Evolutionary conservation across 345 rosid species (phyloP).

Genomic region (Eucalyptus microcorys): DNA sequence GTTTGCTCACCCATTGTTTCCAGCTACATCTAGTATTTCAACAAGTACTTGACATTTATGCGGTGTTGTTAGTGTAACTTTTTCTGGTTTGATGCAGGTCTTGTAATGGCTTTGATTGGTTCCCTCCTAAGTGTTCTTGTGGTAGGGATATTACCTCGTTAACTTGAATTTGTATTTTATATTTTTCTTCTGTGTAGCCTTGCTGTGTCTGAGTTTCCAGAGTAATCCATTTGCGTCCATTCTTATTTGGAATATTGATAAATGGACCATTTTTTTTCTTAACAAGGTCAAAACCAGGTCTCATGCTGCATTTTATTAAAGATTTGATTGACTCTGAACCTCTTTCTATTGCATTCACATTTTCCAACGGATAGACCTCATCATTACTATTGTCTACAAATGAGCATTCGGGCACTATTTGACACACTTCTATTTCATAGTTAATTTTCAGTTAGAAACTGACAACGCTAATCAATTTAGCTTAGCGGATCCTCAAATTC

Average conservation of each 20-base stretch:
- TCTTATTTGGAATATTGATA: not conserved
- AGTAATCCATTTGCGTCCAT: not conserved
- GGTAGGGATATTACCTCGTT: conserved; percentile 32
- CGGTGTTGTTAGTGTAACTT: not conserved
- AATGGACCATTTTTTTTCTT: not conserved
- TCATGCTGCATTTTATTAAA: not conserved
- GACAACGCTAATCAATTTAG: not conserved
- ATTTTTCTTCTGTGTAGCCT: not conserved
- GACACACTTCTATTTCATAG: not conserved
- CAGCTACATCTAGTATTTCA: not conserved
- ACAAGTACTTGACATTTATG: not conserved
- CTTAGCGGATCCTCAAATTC: not conserved
- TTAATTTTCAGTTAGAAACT: not conserved
- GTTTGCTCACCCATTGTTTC: not conserved
- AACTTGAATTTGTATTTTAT: not conserved
- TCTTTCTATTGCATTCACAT: not conserved
- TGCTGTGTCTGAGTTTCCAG: not conserved
- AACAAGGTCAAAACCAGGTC: not conserved
- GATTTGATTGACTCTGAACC: not conserved
- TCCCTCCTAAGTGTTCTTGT: conserved; percentile 68
- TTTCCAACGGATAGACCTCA: not conserved
- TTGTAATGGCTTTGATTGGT: conserved; percentile 88
- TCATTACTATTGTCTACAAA: not conserved
- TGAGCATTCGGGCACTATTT: not conserved
- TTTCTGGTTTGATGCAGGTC: conserved; percentile 32